phyloP scores from a whole-genome alignment of 2,329 filamentous ascomycete genomes.

The Cercospora berteroae region DNA sequence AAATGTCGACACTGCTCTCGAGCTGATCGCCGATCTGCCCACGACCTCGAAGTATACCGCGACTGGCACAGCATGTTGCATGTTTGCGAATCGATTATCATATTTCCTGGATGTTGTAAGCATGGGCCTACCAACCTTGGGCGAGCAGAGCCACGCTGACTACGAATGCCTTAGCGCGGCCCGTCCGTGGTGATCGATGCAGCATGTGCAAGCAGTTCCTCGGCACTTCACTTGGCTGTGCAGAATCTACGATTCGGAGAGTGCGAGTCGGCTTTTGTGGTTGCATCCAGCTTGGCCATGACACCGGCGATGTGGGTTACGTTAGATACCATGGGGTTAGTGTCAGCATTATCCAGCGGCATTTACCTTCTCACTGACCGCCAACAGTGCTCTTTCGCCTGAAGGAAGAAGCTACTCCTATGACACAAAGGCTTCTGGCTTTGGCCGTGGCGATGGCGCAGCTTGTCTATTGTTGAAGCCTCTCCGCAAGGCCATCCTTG shows the following conservation, averaged over 20 bases:
- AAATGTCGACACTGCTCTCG: background rate
- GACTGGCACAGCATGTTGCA: background rate
- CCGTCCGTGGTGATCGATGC: slow-evolving; percentile 21
- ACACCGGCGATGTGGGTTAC: background rate
- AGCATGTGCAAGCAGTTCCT: slow-evolving; percentile 8
- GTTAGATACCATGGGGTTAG: slow-evolving; percentile 3
- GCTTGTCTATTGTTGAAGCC: slow-evolving; percentile 49
- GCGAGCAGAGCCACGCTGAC: background rate
- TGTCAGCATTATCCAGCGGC: background rate
- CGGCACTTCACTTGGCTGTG: background rate
- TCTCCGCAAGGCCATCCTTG: slow-evolving; percentile 47
- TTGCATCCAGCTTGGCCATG: background rate
- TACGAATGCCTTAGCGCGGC: background rate
- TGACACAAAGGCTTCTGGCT: slow-evolving; percentile 47
- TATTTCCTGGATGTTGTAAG: slow-evolving; percentile 20
- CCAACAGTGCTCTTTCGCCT: background rate
- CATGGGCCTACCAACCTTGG: background rate
- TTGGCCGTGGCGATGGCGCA: slow-evolving; percentile 55
- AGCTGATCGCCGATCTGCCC: background rate
- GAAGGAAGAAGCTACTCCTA: slow-evolving; percentile 28
- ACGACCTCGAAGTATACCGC: background rate
- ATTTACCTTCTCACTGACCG: background rate
- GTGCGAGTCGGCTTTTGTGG: background rate
- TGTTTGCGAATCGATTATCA: slow-evolving; percentile 25
- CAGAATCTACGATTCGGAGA: background rate